A percentile compares a stretch with the other conserved stretches of the same genome.
These are phyloP conservation scores for Massarina eburnea DNA, from an alignment of 2,329 filamentous ascomycete species.

Conservation along the genomic window DNA sequence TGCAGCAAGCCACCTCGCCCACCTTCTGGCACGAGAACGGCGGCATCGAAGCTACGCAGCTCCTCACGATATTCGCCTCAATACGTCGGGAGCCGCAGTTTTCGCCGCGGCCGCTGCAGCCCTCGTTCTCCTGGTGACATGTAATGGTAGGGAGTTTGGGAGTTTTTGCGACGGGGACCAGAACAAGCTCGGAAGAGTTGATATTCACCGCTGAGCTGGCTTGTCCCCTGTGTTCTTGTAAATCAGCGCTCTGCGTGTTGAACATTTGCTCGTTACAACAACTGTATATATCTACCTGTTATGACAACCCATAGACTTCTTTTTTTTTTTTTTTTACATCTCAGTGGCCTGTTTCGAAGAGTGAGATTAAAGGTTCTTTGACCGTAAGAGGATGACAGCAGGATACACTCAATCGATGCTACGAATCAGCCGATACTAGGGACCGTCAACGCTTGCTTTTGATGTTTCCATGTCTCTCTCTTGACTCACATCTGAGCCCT, in stretches of 20 bases:
- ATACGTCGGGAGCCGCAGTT: conserved; percentile 21
- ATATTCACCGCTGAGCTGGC: background rate
- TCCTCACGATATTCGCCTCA: conserved; percentile 36
- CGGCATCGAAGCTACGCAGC: conserved; percentile 34
- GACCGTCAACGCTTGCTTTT: no score
- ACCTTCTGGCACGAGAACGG: conserved; percentile 40
- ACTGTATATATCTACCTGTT: background rate
- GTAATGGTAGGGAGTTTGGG: background rate
- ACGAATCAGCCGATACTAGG: no score
- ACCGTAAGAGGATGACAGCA: no score
- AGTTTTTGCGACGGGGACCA: no score
- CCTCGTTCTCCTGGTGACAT: conserved; percentile 37
- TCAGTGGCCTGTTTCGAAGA: no score
- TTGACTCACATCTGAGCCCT: no score
- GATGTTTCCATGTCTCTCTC: no score
- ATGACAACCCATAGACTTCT: background rate
- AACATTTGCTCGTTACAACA: background rate
- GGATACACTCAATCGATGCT: no score
- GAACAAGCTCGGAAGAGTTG: background rate
- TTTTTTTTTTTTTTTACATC: background rate
- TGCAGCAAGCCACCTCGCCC: conserved; percentile 33
- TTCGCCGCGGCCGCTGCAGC: conserved; percentile 26
- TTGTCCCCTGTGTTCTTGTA: background rate
- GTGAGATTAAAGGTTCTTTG: no score
- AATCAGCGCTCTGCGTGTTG: background rate